phyloP scores from a whole-genome alignment of 805 yeast species.

The Wickerhamomyces xylosicus region DNA sequence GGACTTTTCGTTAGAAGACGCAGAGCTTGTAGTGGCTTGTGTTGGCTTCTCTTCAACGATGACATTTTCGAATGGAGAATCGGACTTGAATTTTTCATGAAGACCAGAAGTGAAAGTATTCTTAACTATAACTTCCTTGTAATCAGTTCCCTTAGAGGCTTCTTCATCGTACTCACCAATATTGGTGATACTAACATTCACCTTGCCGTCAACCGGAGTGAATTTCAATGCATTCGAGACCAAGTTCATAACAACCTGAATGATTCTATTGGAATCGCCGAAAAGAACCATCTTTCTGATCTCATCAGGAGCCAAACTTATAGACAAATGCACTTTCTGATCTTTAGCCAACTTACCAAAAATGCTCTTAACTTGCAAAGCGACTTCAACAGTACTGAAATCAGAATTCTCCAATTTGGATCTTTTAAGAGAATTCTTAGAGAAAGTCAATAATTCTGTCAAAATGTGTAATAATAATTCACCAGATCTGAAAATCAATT shows the following conservation, averaged over 20 bases:
- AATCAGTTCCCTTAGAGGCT: conserved; percentile 31
- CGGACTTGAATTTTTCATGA: too few relatives aligned
- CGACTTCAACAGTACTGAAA: conserved; percentile 71
- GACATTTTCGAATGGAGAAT: background rate
- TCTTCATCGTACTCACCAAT: conserved; percentile 62
- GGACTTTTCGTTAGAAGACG: conserved; percentile 1
- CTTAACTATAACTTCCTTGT: conserved; percentile 35
- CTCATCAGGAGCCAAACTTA: conserved; percentile 52
- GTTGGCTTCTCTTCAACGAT: conserved; percentile 1
- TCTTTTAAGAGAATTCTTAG: conserved; percentile 82
- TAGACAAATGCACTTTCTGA: conserved; percentile 58
- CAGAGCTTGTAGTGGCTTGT: background rate
- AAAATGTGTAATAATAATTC: conserved; percentile 80
- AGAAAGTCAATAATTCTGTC: conserved; percentile 83
- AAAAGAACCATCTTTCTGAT: conserved; percentile 54
- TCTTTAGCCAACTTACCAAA: conserved; percentile 73
- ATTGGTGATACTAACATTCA: conserved; percentile 50
- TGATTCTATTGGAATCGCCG: conserved; percentile 86
- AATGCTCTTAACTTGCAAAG: conserved; percentile 76
- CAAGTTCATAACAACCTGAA: conserved; percentile 87
- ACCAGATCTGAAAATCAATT: conserved; percentile 83
- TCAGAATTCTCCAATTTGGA: conserved; percentile 76
- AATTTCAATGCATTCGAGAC: conserved; percentile 88
- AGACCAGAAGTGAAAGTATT: too few relatives aligned
- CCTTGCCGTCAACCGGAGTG: conserved; percentile 83